Base-by-base conservation (phyloP, 2,329 filamentous ascomycete species). In the Colletotrichum salicis region DNA sequence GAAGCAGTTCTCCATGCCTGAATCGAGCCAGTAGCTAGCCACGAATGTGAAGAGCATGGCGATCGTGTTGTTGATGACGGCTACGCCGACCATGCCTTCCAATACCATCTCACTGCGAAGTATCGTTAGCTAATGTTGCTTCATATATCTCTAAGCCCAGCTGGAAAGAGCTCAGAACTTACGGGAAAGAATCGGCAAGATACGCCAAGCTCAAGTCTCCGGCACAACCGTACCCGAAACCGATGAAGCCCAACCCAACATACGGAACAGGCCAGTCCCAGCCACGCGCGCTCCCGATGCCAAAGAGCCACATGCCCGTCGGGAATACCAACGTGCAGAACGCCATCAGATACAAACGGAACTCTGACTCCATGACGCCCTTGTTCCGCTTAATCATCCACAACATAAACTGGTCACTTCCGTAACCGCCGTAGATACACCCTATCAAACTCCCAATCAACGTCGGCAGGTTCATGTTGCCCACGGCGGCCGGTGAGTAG, bases 191-290 rank as follows among this genome's bases (percentile, higher is more conserved):
- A 70, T 89, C 87, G 74, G 87, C 86, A 5, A 89, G 79, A 71
- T 89, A 89, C 0, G 87, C 85, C 81, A 88, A 84, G 65, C 84
- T 83, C 69, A 90, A 76, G 77, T 90, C 88, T 6, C 88, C 88
- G 2, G 87, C 87, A 62, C 87, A 89, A 8, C 88, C 88, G 78
- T 87, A 90, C 2, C 88, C 88, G 66, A 90, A 90, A 5, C 88
- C 88, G 33, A 89, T 89, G 74, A 89, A 85, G 4, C 86, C 88
- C 0, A 90, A 79, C 1, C 86, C 88, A 15, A 90, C 80, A 65
- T 90, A 90, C 0, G 87, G 85, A 10, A 80, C 80, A 1, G 84
- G 86, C 88, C 88, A 89, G 45, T 78, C 73, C 87, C 85, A 88
- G 1, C 84, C 85, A 48, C 85, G 80, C 11, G 80, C 83, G 2